Conservation (phyloP, 228 moss, liverwort and hornwort genomes). For the Sphagnum fallax region DNA sequence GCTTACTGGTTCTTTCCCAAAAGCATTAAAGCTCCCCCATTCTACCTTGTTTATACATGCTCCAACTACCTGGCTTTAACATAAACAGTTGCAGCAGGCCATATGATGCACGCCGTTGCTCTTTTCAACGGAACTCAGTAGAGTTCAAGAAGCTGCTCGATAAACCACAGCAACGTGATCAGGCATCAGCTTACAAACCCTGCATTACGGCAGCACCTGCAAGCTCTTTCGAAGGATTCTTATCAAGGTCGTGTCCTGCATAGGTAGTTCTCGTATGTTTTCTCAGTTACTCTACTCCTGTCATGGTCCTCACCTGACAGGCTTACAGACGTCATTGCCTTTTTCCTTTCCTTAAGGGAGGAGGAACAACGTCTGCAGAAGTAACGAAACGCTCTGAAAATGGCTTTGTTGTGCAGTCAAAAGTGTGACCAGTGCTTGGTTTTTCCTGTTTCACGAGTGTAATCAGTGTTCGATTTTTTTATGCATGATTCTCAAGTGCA, state of each 20-base stretch:
- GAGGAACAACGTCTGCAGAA: constrained; percentile 5
- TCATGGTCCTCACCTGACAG: constrained; percentile 6
- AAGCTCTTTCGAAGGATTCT: constrained; percentile 13
- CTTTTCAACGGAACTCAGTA: too few species aligned
- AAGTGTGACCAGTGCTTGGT: background rate
- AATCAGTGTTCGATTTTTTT: too few species aligned
- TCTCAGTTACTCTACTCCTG: background rate
- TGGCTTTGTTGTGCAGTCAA: background rate
- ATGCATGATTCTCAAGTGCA: too few species aligned
- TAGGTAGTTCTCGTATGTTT: constrained; percentile 1
- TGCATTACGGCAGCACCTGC: constrained; percentile 18
- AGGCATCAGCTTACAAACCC: constrained; percentile 9
- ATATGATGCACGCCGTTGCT: too few species aligned
- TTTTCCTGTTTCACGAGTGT: too few species aligned
- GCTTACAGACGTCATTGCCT: background rate
- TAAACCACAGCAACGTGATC: too few species aligned
- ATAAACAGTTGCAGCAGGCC: too few species aligned
- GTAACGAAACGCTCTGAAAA: background rate
- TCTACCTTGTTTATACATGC: too few species aligned
- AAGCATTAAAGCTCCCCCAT: too few species aligned
- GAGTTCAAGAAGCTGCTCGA: too few species aligned
- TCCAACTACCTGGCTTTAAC: too few species aligned
- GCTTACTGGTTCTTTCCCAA: too few species aligned
- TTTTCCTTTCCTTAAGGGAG: constrained; percentile 4
- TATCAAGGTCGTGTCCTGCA: background rate